phyloP scores from a whole-genome alignment of 306 rosid genomes.

The Cucumis melo region DNA sequence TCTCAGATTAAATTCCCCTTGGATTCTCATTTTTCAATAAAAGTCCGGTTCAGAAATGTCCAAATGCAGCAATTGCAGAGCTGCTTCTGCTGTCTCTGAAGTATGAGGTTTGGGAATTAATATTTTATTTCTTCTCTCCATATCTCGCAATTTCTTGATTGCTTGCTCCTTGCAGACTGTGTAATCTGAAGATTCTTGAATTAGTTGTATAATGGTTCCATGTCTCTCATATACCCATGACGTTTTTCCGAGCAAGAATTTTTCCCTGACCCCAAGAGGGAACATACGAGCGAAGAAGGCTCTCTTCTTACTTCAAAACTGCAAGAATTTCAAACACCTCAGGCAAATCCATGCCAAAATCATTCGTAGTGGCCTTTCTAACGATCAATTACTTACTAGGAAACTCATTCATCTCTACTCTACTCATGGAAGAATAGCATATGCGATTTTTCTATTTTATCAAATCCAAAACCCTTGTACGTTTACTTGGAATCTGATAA shows the following conservation, averaged over 20 bases:
- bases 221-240: constrained; percentile 25
- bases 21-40: background rate
- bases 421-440: constrained; percentile 27
- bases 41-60: background rate
- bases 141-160: background rate
- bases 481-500: constrained; percentile 64
- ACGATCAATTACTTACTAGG: constrained; percentile 40
- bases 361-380: constrained; percentile 33
- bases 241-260: constrained; percentile 4
- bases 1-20: background rate
- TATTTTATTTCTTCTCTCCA: background rate
- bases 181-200: background rate
- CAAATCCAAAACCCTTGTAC: constrained; percentile 31
- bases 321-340: constrained; percentile 38
- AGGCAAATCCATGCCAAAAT: constrained; percentile 50
- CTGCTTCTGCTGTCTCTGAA: background rate
- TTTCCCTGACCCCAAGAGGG: constrained; percentile 12
- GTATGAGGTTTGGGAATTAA: background rate
- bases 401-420: constrained; percentile 39
- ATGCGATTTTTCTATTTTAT: constrained; percentile 35
- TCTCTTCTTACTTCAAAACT: constrained; percentile 28
- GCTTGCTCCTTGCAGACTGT: background rate
- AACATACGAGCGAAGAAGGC: constrained; percentile 22
- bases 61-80: background rate
- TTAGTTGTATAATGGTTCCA: constrained; percentile 4